phyloP scores from a whole-genome alignment of 768 basidiomycete species.

The Russula olivacea region DNA sequence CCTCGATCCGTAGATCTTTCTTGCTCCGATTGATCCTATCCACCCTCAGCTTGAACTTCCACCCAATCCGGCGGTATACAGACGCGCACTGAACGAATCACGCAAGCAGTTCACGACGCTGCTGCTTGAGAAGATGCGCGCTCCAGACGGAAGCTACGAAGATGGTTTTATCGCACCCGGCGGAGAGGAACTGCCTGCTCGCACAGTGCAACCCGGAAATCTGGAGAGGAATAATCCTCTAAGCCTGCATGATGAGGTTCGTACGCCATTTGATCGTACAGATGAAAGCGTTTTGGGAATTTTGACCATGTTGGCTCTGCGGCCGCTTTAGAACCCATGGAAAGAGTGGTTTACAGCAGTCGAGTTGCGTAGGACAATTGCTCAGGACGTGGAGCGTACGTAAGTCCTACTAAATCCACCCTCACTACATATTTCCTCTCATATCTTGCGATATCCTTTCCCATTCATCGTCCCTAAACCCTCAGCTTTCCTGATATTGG shows the following conservation, averaged over 20 bases:
- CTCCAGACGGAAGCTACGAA: slow-evolving; percentile 83
- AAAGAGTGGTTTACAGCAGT: slow-evolving; percentile 86
- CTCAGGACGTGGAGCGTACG: slow-evolving; percentile 95
- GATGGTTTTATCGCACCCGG: slow-evolving; percentile 58
- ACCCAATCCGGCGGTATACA: slow-evolving; percentile 27
- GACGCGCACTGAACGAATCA: slow-evolving; percentile 38
- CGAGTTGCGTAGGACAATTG: slow-evolving; percentile 83
- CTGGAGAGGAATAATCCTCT: slow-evolving; percentile 75
- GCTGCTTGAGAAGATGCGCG: slow-evolving; percentile 64
- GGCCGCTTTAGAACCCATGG: slow-evolving; percentile 76
- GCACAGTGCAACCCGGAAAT: slow-evolving; percentile 33
- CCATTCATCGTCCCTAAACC: slow-evolving; percentile 1
- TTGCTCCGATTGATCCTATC: slow-evolving; percentile 61
- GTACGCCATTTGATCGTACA: background rate
- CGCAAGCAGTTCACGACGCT: slow-evolving; percentile 54
- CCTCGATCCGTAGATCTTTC: slow-evolving; percentile 50
- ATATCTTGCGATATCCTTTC: background rate
- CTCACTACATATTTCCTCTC: background rate
- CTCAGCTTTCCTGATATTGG: slow-evolving; percentile 89
- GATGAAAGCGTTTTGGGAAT: background rate
- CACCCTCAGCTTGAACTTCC: slow-evolving; percentile 40
- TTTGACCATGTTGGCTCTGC: background rate
- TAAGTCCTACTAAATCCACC: slow-evolving; percentile 37
- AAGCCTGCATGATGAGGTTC: slow-evolving; percentile 69
- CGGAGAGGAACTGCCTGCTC: slow-evolving; percentile 33